Evolutionary conservation across 2,329 filamentous ascomycete species (phyloP), one percentile per base, ranked within the genome.

Genomic region (Clarireedia homoeocarpa): DNA sequence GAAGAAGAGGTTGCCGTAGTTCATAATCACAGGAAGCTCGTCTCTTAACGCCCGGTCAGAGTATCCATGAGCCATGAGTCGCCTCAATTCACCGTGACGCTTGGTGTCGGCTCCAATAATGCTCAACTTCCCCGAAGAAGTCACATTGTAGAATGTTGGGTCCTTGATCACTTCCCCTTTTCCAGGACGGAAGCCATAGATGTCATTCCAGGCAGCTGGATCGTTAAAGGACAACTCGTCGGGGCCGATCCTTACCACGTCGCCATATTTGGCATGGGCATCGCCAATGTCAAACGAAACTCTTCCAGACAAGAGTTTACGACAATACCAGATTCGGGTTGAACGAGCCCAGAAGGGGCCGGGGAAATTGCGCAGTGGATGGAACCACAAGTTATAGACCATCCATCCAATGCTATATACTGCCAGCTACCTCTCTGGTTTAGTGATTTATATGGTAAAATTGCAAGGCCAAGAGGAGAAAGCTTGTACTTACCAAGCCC

Each of bases 31-130:
- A 5, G 66, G 61, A 14, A 54, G 55, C 51, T 71, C 68, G 51
- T 69, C 65, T 17, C 58, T 38, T 7, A 71, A 53, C 0, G 68
- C 63, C 34, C 61, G 63, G 4, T 58, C 61, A 14, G 67, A 67
- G 46, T 71, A 71, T 17, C 63, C 69, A 38, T 65, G 53, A 7
- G 59, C 58, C 5, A 70, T 53, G 10, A 62, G 20, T 2, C 20
- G 20, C 20, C 20, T 20, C 20, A 20, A 20, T 20, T 20, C 20
- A 20, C 20, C 20, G 20, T 20, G 20, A 20, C 20, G 20, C 20
- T 20, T 20, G 20, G 20, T 20, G 20, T 20, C 20, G 20, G 20
- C 20, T 20, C 20, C 20, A 20, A 20, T 20, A 20, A 20, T 20
- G 20, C 20, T 20, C 2, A 20, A 20, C 20, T 20, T 20, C 20